Percentiles rank a stretch among this genome's conserved stretches.
phyloP scores from a whole-genome alignment of 257 asterid species.

The Galeopsis tetrahit region DNA sequence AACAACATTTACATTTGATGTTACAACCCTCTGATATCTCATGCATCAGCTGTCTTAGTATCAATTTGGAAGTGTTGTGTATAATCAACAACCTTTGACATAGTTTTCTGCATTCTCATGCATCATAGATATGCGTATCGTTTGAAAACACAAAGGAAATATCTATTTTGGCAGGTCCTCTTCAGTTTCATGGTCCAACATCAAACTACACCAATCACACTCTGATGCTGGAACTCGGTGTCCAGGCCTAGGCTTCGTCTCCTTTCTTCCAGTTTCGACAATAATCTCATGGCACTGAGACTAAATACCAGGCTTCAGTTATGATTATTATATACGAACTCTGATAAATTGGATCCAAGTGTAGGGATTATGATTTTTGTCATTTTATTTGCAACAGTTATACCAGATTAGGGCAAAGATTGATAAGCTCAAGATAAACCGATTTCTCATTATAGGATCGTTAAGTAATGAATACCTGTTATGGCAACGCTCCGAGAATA shows the following conservation, averaged over 20 bases:
- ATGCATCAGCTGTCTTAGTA: too few species aligned
- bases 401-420: background rate
- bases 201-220: constrained; percentile 51
- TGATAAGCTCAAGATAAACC: background rate
- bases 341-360: background rate
- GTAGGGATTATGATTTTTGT: background rate
- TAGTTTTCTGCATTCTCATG: too few species aligned
- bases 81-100: too few species aligned
- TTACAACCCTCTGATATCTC: too few species aligned
- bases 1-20: constrained; percentile 6
- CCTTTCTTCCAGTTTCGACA: constrained; percentile 19
- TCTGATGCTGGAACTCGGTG: constrained; percentile 53
- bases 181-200: constrained; percentile 53
- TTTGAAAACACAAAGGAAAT: too few species aligned
- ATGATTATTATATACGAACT: background rate
- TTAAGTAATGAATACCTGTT: background rate
- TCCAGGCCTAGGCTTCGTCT: constrained; percentile 37
- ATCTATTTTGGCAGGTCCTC: constrained; percentile 44
- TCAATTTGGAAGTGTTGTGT: too few species aligned
- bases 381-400: background rate
- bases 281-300: constrained; percentile 11
- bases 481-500: background rate
- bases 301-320: background rate
- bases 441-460: background rate
- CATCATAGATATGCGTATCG: too few species aligned